Evolutionary conservation across 2,329 filamentous ascomycete genomes (phyloP).

Genomic region (Exophiala sp.): DNA sequence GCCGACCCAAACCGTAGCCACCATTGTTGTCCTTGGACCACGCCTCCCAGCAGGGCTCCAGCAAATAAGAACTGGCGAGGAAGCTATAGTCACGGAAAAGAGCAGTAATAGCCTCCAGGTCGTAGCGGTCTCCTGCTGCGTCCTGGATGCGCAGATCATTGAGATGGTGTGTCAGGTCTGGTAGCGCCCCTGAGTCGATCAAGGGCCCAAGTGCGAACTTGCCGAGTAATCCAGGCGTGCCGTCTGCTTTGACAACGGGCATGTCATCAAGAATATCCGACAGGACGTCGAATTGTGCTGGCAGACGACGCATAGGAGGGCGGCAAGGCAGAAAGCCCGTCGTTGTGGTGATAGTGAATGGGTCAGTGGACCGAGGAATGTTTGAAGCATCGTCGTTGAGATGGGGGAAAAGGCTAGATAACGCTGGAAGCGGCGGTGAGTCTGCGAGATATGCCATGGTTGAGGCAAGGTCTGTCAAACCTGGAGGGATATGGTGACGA

Average conservation of each 20-base stretch:
- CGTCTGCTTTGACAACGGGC: conserved; percentile 72
- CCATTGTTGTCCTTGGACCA: conserved; percentile 57
- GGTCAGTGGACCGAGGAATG: conserved; percentile 41
- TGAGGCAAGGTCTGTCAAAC: not conserved
- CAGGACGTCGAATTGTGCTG: conserved; percentile 68
- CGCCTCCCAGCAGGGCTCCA: conserved; percentile 85
- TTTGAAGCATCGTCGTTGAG: conserved; percentile 42
- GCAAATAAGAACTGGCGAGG: conserved; percentile 80
- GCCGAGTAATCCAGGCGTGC: conserved; percentile 73
- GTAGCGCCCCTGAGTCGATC: conserved; percentile 65
- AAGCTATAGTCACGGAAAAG: conserved; percentile 91
- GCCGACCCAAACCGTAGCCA: conserved; percentile 72
- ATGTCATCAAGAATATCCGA: conserved; percentile 71
- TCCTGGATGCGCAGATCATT: conserved; percentile 57
- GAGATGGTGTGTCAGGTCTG: conserved; percentile 70
- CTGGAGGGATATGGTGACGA: not conserved
- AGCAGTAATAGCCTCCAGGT: conserved; percentile 78
- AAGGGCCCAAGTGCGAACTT: conserved; percentile 68
- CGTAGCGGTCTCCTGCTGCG: conserved; percentile 47
- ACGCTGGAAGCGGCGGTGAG: conserved; percentile 32
- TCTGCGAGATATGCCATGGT: conserved; percentile 23
- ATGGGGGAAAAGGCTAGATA: conserved; percentile 42
- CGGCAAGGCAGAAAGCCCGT: conserved; percentile 45
- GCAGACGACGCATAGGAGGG: conserved; percentile 52
- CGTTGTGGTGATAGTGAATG: conserved; percentile 47